Conservation (phyloP, 78 protist genomes). For the Ministeria vibrans region DNA sequence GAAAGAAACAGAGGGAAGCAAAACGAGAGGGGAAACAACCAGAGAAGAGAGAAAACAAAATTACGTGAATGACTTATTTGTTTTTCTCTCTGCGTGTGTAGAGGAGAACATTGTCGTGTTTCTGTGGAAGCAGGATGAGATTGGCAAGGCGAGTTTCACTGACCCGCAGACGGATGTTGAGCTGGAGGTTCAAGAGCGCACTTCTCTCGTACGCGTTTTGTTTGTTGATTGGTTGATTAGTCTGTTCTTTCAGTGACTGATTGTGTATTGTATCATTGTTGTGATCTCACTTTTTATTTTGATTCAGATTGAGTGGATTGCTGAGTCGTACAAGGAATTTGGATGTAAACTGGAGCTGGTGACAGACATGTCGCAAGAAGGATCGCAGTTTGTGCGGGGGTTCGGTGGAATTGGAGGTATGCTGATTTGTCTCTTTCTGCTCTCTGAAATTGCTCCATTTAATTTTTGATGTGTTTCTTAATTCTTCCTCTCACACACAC, state of each 20-base stretch:
- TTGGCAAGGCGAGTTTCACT: slow-evolving; percentile 27
- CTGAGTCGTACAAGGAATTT: slow-evolving; percentile 84
- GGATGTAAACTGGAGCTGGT: slow-evolving; percentile 92
- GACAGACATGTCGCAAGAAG: slow-evolving; percentile 95
- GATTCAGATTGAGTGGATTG: slow-evolving; percentile 97
- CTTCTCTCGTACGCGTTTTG: too few species aligned
- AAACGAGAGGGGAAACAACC: too few species aligned
- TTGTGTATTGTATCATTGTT: too few species aligned
- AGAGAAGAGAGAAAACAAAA: too few species aligned
- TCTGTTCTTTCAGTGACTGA: too few species aligned
- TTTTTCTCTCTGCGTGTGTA: too few species aligned
- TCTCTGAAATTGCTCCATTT: neutral
- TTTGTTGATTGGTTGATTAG: too few species aligned
- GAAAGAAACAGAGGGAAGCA: too few species aligned
- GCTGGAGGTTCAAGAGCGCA: slow-evolving; percentile 59
- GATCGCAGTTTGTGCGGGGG: slow-evolving; percentile 96
- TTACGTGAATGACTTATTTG: too few species aligned
- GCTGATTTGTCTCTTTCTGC: neutral
- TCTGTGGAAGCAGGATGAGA: slow-evolving; percentile 64
- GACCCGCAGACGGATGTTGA: slow-evolving; percentile 63
- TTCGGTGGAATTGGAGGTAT: slow-evolving; percentile 98
- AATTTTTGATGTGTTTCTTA: neutral
- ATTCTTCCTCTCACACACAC: neutral
- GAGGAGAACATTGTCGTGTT: slow-evolving; percentile 36
- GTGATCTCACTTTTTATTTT: too few species aligned